Percentiles rank a stretch among this genome's conserved stretches.
Evolutionary conservation across 2,329 filamentous ascomycete genomes (phyloP).

Genomic region (Aspergillus clavatus): DNA sequence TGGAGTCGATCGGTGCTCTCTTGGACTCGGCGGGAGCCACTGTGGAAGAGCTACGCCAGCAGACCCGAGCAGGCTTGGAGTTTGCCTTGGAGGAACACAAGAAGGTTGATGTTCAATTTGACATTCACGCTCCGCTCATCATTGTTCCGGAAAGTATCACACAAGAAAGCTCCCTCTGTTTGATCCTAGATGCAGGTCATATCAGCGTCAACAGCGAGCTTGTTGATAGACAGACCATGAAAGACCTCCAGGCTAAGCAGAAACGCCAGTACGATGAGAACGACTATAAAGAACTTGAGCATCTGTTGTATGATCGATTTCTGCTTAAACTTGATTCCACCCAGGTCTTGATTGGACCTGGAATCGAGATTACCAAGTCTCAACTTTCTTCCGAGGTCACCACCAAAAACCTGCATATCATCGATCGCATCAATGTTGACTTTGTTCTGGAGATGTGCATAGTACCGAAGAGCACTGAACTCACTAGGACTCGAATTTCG

Average conservation of each 20-base stretch:
- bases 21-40: conserved; percentile 95
- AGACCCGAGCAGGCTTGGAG: conserved; percentile 90
- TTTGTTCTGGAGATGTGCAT: conserved; percentile 97
- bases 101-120: conserved; percentile 92
- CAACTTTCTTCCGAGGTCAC: conserved; percentile 68
- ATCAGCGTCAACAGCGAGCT: conserved; percentile 91
- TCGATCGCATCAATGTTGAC: conserved; percentile 95
- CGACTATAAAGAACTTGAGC: conserved; percentile 82
- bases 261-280: conserved; percentile 80
- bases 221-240: conserved; percentile 84
- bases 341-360: conserved; percentile 90
- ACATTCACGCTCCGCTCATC: conserved; percentile 91
- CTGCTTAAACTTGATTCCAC: conserved; percentile 88
- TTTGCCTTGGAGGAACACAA: conserved; percentile 97
- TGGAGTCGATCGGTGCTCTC: conserved; percentile 94
- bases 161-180: conserved; percentile 70
- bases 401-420: conserved; percentile 73
- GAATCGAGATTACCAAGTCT: conserved; percentile 81
- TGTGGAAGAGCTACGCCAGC: conserved; percentile 88
- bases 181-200: conserved; percentile 95
- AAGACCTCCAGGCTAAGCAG: conserved; percentile 86
- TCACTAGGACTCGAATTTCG: conserved; percentile 87
- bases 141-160: conserved; percentile 94
- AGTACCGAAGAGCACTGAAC: conserved; percentile 86
- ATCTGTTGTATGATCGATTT: conserved; percentile 97